Evolutionary conservation across 2,329 filamentous ascomycete genomes (phyloP), one percentile per base, ranked within the genome.

Genomic region (Pleomassaria siparia): DNA sequence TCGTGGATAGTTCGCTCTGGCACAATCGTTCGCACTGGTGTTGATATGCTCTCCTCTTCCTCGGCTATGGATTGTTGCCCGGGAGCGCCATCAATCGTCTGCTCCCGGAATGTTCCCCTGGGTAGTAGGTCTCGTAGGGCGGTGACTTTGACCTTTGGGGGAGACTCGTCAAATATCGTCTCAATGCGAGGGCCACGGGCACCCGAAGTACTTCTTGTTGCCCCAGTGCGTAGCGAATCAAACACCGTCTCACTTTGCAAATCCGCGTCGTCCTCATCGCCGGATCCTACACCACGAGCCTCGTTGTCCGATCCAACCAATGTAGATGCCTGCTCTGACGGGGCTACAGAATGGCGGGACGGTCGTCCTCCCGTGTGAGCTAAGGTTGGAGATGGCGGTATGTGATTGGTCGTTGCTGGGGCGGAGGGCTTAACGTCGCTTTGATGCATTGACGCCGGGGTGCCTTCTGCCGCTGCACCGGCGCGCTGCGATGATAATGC

Each of bases 91-190:
- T 65, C 60, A 24, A 60, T 50, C 37, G 64, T 61, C 25, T 65
- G 62, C 40, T 70, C 69, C 16, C 66, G 62, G 50, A 78, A 75
- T 25, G 74, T 70, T 18, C 74, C 74, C 43, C 74, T 71, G 24
- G 74, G 74, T 8, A 79, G 67, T 15, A 80, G 67, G 54, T 80
- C 76, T 48, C 75, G 72, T 37, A 81, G 66, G 46, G 72, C 70
- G 44, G 72, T 66, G 43, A 75, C 58, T 56, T 72, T 76, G 51
- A 70, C 62, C 53, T 74, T 74, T 39, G 69, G 61, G 28, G 85
- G 86, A 12, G 87, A 89, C 59, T 91, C 88, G 70, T 91, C 87
- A 68, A 91, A 91, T 76, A 91, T 88, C 20, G 84, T 88, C 62
- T 91, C 87, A 41, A 91, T 83, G 40, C 78, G 74, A 13, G 87